A percentile compares a stretch with the other conserved stretches of the same genome.
These are phyloP conservation scores for Neoboletus magnificus DNA, from an alignment of 768 basidiomycete species.

Conservation along the genomic window DNA sequence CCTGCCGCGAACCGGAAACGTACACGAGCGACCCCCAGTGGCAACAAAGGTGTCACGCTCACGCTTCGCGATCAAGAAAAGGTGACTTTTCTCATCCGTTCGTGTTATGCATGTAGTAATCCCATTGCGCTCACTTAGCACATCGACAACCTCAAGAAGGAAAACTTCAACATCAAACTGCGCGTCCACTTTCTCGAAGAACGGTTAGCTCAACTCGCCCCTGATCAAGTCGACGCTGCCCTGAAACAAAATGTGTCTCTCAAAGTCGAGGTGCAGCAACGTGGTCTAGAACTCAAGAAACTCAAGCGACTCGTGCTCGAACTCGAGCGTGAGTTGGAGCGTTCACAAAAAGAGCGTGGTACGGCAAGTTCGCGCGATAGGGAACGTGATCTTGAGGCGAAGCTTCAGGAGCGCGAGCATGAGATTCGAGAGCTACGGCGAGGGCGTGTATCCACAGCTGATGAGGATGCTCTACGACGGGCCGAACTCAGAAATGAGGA, in stretches of 20 bases:
- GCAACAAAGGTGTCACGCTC: slow-evolving; percentile 44
- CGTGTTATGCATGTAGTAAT: background rate
- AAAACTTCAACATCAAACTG: slow-evolving; percentile 95
- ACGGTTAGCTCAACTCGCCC: slow-evolving; percentile 81
- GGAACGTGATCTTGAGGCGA: slow-evolving; percentile 75
- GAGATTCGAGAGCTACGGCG: slow-evolving; percentile 67
- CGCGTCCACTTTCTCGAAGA: slow-evolving; percentile 96
- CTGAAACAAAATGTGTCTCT: slow-evolving; percentile 91
- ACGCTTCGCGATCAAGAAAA: slow-evolving; percentile 97
- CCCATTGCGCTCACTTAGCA: slow-evolving; percentile 49
- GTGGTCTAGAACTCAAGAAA: slow-evolving; percentile 88
- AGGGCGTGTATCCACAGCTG: slow-evolving; percentile 38
- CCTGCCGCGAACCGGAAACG: slow-evolving; percentile 50
- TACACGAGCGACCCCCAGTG: slow-evolving; percentile 25
- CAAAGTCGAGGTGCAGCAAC: slow-evolving; percentile 88
- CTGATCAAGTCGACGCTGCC: slow-evolving; percentile 89
- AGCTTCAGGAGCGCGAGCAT: slow-evolving; percentile 67
- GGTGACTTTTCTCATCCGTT: slow-evolving; percentile 39
- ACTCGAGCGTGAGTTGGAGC: slow-evolving; percentile 76
- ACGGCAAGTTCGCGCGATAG: slow-evolving; percentile 41
- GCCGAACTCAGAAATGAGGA: slow-evolving; percentile 61
- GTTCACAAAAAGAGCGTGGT: slow-evolving; percentile 53
- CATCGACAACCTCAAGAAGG: slow-evolving; percentile 93
- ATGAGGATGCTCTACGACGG: slow-evolving; percentile 53
- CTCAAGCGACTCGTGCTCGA: slow-evolving; percentile 85